phyloP scores from a whole-genome alignment of 78 protist genomes.

The Isochrysis galbana region DNA sequence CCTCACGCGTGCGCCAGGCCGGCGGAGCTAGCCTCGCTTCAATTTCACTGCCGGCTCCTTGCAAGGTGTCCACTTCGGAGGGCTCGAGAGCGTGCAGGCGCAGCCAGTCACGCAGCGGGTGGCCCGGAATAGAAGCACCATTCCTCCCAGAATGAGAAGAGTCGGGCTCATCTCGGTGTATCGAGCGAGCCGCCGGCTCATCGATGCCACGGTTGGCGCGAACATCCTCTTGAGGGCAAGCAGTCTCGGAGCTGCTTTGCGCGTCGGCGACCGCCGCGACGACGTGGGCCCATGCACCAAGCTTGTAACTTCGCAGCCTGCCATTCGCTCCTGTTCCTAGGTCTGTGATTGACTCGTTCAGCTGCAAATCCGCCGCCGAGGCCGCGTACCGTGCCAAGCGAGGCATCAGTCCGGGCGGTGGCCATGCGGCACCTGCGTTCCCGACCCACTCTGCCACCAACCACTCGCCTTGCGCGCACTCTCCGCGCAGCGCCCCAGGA shows the following conservation, averaged over 20 bases:
- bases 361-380: background rate
- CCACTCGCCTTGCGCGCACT: background rate
- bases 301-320: background rate
- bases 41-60: background rate
- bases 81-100: background rate
- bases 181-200: too few relatives aligned
- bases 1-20: constrained; percentile 19
- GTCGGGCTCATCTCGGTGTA: too few relatives aligned
- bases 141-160: too few relatives aligned
- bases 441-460: background rate
- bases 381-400: background rate
- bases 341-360: background rate
- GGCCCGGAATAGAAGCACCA: background rate
- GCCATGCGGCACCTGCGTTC: background rate
- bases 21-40: background rate
- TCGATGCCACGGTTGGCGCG: too few relatives aligned
- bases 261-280: background rate
- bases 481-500: background rate
- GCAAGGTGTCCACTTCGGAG: background rate
- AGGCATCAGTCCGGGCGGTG: background rate
- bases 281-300: background rate
- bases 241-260: background rate
- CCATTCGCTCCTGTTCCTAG: background rate
- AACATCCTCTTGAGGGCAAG: too few relatives aligned
- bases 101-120: background rate